phyloP scores from a whole-genome alignment of 331 rosid species.

The Malus hybrid region DNA sequence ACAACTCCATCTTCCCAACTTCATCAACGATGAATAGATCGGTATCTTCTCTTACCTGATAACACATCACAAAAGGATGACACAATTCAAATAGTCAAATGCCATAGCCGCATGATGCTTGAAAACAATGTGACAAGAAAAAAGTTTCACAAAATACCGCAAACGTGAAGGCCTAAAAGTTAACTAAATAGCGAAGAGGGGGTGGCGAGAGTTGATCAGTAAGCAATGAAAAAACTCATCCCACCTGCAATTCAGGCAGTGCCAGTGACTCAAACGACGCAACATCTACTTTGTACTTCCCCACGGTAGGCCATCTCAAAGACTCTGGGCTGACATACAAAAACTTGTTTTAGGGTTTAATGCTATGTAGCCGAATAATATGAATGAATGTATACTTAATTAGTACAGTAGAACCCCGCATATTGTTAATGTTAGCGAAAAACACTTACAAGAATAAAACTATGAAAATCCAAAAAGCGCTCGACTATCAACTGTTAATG shows the following conservation, averaged over 20 bases:
- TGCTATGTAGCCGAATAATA: no score
- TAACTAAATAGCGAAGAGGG: not conserved
- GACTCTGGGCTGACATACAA: constrained; percentile 50
- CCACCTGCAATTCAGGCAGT: constrained; percentile 75
- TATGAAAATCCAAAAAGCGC: no score
- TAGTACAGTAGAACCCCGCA: no score
- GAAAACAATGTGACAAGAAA: no score
- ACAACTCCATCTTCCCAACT: constrained; percentile 89
- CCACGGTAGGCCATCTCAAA: constrained; percentile 75
- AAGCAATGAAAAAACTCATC: constrained; percentile 12
- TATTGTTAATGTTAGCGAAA: no score
- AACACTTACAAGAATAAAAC: no score
- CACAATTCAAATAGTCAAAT: no score
- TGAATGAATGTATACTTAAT: no score
- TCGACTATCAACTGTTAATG: no score
- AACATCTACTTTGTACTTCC: constrained; percentile 68
- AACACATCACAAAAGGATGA: not conserved
- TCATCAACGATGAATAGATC: constrained; percentile 79
- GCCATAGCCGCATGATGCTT: no score
- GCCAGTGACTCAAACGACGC: constrained; percentile 73
- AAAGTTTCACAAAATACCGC: not conserved
- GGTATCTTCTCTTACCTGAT: constrained; percentile 63
- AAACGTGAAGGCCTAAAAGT: no score
- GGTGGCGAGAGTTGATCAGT: no score
- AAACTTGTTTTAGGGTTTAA: constrained; percentile 6